Evolutionary conservation across 1,139 yeast species (phyloP), one percentile per base, ranked within the genome.

Genomic region (Pichia sp.): DNA sequence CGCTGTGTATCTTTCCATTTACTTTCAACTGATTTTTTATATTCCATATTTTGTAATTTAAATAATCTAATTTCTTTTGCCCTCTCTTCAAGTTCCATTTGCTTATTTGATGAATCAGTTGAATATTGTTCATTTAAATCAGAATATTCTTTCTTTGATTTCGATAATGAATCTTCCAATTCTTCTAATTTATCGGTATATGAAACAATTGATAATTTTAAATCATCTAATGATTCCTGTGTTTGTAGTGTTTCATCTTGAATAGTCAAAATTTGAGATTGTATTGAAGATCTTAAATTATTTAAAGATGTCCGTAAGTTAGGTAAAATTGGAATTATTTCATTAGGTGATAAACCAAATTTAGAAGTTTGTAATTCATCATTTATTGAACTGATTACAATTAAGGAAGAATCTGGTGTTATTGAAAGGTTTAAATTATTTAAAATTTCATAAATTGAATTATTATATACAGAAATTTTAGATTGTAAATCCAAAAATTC

Each of bases 181-280:
- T 74, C 73, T 48, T 84, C 89, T n/a, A 78, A 67, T 31, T 69
- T 69, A 48, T 81, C 87, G 35, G 73, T 71, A 58, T 79, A 78
- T 48, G 83, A 85, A 39, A 71, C 69, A 5, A 81, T 70, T 25
- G 71, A 68, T 53, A 83, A 86, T 41, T 71, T 72, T 18, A 79
- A 63, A 36, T 75, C 69, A 54, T 84, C 90, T 39, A 81, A 69
- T 48, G 69, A 70, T 49, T 82, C 86, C 59, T 82, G 85, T n/a
- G 78, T 57, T 56, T 73, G 71, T 30, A 80, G 72, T 6, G 75
- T 71, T 39, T 83, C 84, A 50, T 81, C 86, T 58, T 83, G 85
- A 29, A 49, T n/a, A 5, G 42, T 31, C 3, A 43, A 42, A 18
- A 50, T 44, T 27, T 58, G 51, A 8, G 57, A 43, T 40, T 57